Evolutionary conservation across 768 basidiomycete genomes (phyloP), one percentile per base, ranked within the genome.

Genomic region (Pulveroboletus sp.): DNA sequence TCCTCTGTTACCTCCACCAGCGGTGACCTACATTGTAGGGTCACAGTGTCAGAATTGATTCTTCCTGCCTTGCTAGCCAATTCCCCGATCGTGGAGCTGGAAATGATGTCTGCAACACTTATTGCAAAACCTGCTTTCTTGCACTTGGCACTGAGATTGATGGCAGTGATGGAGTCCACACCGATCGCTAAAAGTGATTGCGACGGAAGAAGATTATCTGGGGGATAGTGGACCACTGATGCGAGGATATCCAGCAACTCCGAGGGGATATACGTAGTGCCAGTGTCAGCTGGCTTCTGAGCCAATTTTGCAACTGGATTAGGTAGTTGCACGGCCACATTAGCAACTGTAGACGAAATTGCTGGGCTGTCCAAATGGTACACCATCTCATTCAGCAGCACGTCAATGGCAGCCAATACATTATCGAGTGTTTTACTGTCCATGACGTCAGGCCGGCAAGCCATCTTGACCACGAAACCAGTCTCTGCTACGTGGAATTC

Each of bases 81-180:
- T 24, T 62, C 61, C 12, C 53, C 66, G 13, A 78, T 53, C 4
- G 74, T 74, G 35, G 55, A 55, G 42, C 75, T 72, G 32, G 61
- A 69, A 36, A 75, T 55, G n/a, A 78, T 67, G 47, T 77, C 74
- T 25, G 65, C 71, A 3, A 70, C 67, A 12, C 44, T 51, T 21
- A 69, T 40, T 13, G 37, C 50, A 36, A 77, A 50, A 2, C 76
- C 76, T 5, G 58, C 63, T 38, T 62, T 60, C 38, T 71, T 66
- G 53, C 69, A 70, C 47, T 67, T 73, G 7, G 72, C 67, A 10
- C 67, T 65, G 12, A 79, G 62, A 43, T 72, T 71, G 31, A 79
- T 74, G 19, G 77, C 75, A 17, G 72, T 73, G 49, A 79, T 78
- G 2, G 77, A 79, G 54, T 78, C 77, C 11, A 78, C 62, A 17